Percentiles rank a stretch among this genome's conserved stretches.
Conservation (phyloP, 345 rosid species). For the Syzygium oleosum region DNA sequence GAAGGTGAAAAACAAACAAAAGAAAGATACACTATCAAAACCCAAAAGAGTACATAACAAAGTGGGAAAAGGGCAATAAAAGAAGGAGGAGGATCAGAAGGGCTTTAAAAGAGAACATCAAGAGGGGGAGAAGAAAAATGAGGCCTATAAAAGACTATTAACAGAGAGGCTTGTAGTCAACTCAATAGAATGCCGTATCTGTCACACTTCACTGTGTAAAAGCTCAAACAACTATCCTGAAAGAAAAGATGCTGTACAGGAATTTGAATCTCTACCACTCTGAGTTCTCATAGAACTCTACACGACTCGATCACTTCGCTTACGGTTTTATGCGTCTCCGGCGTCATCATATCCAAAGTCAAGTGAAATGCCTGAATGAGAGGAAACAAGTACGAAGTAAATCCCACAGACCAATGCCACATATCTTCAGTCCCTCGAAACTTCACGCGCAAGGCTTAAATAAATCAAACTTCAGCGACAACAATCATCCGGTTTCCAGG, state of each 20-base stretch:
- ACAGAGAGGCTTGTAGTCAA: neutral
- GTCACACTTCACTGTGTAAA: neutral
- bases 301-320: constrained; percentile 88
- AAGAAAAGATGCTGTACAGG: constrained; percentile 6
- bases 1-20: constrained; percentile 1
- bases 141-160: neutral
- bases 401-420: neutral
- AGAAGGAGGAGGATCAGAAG: neutral
- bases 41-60: neutral
- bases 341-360: constrained; percentile 84
- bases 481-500: neutral
- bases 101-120: neutral
- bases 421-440: neutral
- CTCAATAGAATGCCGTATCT: neutral
- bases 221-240: neutral
- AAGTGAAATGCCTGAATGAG: constrained; percentile 70
- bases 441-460: neutral
- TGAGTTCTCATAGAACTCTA: constrained; percentile 33
- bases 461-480: neutral
- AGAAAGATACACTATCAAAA: neutral
- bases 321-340: constrained; percentile 90
- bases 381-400: neutral
- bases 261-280: neutral
- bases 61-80: neutral
- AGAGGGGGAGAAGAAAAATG: neutral